These are phyloP conservation scores for Besnoitia besnoiti DNA, from an alignment of 169 alveolate genomes.

Conservation along the genomic window DNA sequence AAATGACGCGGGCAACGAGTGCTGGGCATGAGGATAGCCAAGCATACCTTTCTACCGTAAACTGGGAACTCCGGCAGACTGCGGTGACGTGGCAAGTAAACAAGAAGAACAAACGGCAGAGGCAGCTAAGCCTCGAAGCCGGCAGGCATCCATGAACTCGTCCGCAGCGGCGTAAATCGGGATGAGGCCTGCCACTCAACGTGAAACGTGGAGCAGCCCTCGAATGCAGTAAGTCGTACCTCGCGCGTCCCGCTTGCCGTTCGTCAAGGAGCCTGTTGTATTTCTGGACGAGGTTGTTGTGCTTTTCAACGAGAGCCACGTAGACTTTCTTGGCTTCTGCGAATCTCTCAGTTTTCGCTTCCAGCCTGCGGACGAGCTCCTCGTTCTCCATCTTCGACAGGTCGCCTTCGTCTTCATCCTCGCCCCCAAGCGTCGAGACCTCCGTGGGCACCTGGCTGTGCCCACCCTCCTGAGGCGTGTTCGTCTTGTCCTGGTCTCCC, in stretches of 20 bases:
- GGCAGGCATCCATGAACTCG: too few relatives aligned
- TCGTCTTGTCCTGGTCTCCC: background rate
- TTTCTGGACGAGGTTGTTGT: slow-evolving; percentile 17
- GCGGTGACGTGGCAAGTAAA: too few relatives aligned
- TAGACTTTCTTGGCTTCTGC: background rate
- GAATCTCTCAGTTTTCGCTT: background rate
- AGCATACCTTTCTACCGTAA: too few relatives aligned
- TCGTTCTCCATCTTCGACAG: background rate
- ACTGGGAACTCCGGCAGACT: too few relatives aligned
- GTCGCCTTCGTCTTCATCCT: background rate
- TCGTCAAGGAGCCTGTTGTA: background rate
- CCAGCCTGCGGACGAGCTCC: background rate
- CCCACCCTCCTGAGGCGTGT: background rate
- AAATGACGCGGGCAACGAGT: too few relatives aligned
- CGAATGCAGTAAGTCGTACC: too few relatives aligned
- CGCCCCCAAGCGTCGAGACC: background rate
- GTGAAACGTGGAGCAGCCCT: too few relatives aligned
- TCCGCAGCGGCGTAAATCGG: too few relatives aligned
- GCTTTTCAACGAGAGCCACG: background rate
- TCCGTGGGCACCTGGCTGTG: background rate
- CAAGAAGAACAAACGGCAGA: too few relatives aligned
- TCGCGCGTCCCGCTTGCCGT: background rate
- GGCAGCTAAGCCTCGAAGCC: too few relatives aligned
- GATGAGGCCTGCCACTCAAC: too few relatives aligned
- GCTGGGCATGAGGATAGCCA: too few relatives aligned